Evolutionary conservation across 1,284 basidiomycete species (phyloP), one percentile per base, ranked within the genome.

Genomic region (Veloboletus limbatus): DNA sequence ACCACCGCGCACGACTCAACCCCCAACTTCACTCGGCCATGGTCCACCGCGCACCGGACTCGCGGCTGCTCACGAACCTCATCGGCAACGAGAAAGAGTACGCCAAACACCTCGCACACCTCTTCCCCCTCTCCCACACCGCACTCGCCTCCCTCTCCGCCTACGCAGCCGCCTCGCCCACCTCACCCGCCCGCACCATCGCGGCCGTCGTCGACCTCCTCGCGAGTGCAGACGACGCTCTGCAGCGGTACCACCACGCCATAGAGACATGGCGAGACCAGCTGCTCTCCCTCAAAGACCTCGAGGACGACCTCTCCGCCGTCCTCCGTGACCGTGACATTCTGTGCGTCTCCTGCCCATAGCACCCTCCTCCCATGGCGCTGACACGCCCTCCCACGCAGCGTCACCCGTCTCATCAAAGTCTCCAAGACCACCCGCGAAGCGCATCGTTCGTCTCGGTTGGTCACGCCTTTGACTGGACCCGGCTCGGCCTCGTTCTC

Each of bases 251-350:
- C 63, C 74, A 73, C 0, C 63, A 56, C 6, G 76, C 78, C 0
- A 69, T 89, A 0, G 83, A 89, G 26, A 66, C 73, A 26, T 89
- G 86, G 80, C 73, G 79, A 35, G 77, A 77, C 30, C 72, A 78
- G 53, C 70, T 71, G 14, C 41, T 46, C 33, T 26, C 40, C 1
- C 53, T 88, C 54, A 78, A 74, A 51, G 67, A 68, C 21, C 69
- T 88, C 51, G 86, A 91, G 62, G 82, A 87, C 31, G 84, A 86
- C 43, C 76, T 89, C 4, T 73, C 70, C 14, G 81, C 77, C 52
- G 72, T 88, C 45, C 69, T 86, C 41, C 71, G 85, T 4, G 87
- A 90, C 64, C 69, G 85, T 30, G 87, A 90, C 55, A 89, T 90
- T 52, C 71, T 89, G 87, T 88, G 53, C 62, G 85, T 75, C n/a